These are phyloP conservation scores for Calonectria multiphialidica DNA, from an alignment of 2,329 filamentous ascomycete genomes.

Conservation along the genomic window DNA sequence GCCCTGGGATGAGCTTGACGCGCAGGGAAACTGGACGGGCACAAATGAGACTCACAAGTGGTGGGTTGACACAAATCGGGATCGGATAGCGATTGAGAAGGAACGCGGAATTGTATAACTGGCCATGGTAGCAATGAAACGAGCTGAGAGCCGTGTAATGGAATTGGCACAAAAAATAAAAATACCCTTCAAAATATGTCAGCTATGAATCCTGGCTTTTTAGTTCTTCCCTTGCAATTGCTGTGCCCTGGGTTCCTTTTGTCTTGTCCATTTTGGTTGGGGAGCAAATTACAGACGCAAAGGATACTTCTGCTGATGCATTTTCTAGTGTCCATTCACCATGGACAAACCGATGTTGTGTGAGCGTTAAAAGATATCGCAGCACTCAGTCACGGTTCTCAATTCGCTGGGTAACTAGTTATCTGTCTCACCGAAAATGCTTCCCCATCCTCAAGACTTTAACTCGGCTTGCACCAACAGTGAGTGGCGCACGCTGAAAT, in stretches of 20 bases:
- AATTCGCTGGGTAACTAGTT: too few species aligned
- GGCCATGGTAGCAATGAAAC: neutral
- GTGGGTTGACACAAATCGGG: constrained; percentile 65
- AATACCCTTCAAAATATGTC: neutral
- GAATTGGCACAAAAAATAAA: neutral
- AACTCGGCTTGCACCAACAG: neutral
- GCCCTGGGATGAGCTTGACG: constrained; percentile 68
- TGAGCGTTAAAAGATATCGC: too few species aligned
- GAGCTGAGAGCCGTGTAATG: neutral
- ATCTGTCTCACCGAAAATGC: too few species aligned
- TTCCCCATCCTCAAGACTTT: too few species aligned
- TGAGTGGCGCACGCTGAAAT: neutral
- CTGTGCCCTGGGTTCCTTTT: neutral
- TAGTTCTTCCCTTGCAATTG: neutral
- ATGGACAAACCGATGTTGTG: too few species aligned
- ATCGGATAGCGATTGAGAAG: constrained; percentile 57
- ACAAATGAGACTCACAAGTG: constrained; percentile 64
- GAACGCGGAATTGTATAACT: constrained; percentile 47
- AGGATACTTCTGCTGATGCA: too few species aligned
- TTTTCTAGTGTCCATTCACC: too few species aligned
- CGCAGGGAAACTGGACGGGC: constrained; percentile 56
- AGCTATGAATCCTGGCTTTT: neutral
- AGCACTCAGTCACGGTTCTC: too few species aligned
- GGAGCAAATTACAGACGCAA: too few species aligned
- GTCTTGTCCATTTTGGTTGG: neutral